Conservation (phyloP, 2,329 filamentous ascomycete species). For the Neofusicoccum cordaticola region DNA sequence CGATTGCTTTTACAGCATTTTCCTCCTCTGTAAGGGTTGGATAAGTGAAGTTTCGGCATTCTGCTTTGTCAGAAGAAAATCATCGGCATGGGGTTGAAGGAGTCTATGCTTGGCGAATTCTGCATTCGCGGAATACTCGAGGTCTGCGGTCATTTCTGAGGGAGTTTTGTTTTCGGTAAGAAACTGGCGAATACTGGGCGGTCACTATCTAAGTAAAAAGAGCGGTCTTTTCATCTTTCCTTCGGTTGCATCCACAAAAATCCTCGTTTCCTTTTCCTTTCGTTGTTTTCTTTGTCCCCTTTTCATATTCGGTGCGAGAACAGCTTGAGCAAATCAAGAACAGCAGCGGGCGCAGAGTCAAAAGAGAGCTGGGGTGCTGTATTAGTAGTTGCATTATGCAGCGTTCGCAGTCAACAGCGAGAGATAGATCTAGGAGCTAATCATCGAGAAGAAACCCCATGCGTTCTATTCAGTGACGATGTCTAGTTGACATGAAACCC, state of each 20-base stretch:
- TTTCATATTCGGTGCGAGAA: neutral
- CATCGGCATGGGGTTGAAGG: slow-evolving; percentile 14
- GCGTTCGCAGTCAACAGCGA: slow-evolving; percentile 10
- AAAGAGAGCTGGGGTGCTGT: slow-evolving; percentile 1
- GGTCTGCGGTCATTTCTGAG: slow-evolving; percentile 13
- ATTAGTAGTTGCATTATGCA: slow-evolving; percentile 9
- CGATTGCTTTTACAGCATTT: neutral
- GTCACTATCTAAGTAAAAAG: slow-evolving; percentile 10
- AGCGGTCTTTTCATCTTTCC: slow-evolving; percentile 5
- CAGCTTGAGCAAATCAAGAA: neutral
- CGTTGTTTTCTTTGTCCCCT: neutral
- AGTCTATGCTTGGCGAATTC: slow-evolving; percentile 9
- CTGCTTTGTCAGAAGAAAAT: slow-evolving; percentile 16
- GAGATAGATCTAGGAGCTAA: slow-evolving; percentile 10
- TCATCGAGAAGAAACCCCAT: neutral
- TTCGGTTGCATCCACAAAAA: slow-evolving; percentile 5
- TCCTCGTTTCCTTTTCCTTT: neutral
- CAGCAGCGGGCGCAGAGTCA: neutral
- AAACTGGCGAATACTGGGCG: slow-evolving; percentile 7
- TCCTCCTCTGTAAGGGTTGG: slow-evolving; percentile 13
- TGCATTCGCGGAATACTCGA: neutral
- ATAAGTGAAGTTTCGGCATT: slow-evolving; percentile 13
- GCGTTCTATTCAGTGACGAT: neutral
- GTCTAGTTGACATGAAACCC: too few relatives aligned
- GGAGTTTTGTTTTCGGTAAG: slow-evolving; percentile 10